Base-by-base conservation (phyloP, 257 asterid species). In the Capsicum pubescens region DNA sequence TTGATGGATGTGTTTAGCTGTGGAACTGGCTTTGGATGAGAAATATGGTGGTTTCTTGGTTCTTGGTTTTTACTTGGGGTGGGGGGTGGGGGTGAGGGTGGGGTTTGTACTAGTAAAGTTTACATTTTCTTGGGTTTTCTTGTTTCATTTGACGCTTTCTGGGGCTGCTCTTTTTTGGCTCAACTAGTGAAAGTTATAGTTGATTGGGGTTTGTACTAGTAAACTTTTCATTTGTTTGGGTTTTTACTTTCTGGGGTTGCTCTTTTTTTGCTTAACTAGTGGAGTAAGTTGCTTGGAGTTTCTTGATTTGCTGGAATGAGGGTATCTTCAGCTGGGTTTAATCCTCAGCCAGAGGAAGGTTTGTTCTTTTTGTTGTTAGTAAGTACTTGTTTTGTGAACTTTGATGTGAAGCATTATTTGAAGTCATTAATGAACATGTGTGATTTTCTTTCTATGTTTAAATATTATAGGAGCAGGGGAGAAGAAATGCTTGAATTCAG, bases 401-500 rank as follows among this genome's bases (percentile, higher is more conserved):
- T 76, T 80, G 19, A 50, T 42, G 83, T 83, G 82, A 21, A 78
- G 68, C 26, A 79, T 55, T 63, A 8, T 39, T 60, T 57, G 64
- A 14, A 70, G 42, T 61, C 79, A 48, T 84, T 39, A 72, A 54
- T 74, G 59, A 63, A n/a, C 19, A 50, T 21, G 9, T 3, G 81
- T 64, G 4, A 77, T 39, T 61, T 79, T 76, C 32, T 26, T 67
- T 82, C 5, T 83, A 35, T 67, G 83, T 71, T 60, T 39, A 71
- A 5, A 3, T 39, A 39, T 52, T 39, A 86, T 59, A 66, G 80
- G 67, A 57, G 81, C 82, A 91, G 99, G 94, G 83, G 98, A 92
- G 90, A 94, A 92, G 90, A 93, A 94, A 89, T 92, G 97, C 95
- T 90, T 95, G 92, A 95, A 95, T 87, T 92, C 99, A 19, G 98